These are phyloP conservation scores for Albatrellus ellisii DNA, from an alignment of 768 basidiomycete species.

Conservation along the genomic window DNA sequence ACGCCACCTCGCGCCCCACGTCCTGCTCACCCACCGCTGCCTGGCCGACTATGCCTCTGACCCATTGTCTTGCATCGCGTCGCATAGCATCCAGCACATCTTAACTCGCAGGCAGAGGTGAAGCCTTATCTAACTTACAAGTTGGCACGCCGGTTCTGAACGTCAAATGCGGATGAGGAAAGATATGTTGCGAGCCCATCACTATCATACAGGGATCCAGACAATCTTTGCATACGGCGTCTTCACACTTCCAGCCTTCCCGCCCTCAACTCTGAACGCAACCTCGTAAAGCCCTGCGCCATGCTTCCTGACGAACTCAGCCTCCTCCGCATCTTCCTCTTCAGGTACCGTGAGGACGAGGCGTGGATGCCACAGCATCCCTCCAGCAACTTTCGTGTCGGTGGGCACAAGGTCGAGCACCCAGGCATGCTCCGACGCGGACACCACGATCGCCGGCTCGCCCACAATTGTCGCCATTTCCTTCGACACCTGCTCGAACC, in stretches of 20 bases:
- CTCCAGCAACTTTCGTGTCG: neutral
- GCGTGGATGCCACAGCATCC: conserved; percentile 11
- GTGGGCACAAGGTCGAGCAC: conserved; percentile 5
- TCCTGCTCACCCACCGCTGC: too few relatives aligned
- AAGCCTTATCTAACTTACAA: too few relatives aligned
- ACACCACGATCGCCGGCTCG: conserved; percentile 18
- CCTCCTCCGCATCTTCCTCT: conserved; percentile 21
- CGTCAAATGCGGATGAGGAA: too few relatives aligned
- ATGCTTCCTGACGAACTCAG: conserved; percentile 17
- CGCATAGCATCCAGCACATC: too few relatives aligned
- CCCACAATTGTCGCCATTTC: conserved; percentile 40
- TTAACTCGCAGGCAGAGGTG: too few relatives aligned
- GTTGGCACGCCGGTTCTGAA: too few relatives aligned
- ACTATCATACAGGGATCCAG: conserved; percentile 20
- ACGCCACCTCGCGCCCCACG: too few relatives aligned
- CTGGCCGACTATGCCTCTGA: too few relatives aligned
- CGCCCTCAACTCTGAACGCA: conserved; percentile 28
- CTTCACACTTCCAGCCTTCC: conserved; percentile 19
- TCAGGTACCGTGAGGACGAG: conserved; percentile 26
- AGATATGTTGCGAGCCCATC: conserved; percentile 8
- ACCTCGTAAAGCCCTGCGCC: conserved; percentile 39
- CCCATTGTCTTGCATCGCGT: too few relatives aligned
- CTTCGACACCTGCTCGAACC: conserved; percentile 20
- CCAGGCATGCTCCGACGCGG: conserved; percentile 6
- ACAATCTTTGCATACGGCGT: conserved; percentile 41